These are phyloP conservation scores for Candida insectorum DNA, from an alignment of 805 yeast genomes.

Conservation along the genomic window DNA sequence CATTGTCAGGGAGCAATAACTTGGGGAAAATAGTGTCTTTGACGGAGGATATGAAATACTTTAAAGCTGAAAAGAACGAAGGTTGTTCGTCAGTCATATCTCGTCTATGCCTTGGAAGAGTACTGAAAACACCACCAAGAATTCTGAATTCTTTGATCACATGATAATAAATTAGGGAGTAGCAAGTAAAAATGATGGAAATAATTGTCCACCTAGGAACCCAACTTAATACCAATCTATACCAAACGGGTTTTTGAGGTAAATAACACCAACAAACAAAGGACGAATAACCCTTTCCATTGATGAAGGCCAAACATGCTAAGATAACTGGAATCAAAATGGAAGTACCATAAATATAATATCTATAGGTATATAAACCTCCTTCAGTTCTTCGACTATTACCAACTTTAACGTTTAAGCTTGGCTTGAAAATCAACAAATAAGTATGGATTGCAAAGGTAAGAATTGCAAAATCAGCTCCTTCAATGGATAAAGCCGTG, in stretches of 20 bases:
- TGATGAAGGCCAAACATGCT: constrained; percentile 70
- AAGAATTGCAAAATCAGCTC: constrained; percentile 80
- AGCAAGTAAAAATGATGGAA: constrained; percentile 58
- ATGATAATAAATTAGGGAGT: constrained; percentile 67
- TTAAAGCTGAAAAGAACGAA: constrained; percentile 31
- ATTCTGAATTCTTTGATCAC: constrained; percentile 60
- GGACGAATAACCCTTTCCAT: constrained; percentile 53
- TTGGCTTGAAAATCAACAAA: constrained; percentile 65
- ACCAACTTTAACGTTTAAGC: constrained; percentile 40
- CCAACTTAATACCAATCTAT: constrained; percentile 73
- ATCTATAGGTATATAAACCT: constrained; percentile 62
- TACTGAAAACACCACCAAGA: constrained; percentile 46
- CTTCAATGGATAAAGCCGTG: constrained; percentile 77
- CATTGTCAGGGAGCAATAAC: constrained; percentile 24
- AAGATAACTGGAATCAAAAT: constrained; percentile 61
- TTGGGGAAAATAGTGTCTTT: constrained; percentile 24
- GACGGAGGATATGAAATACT: constrained; percentile 22
- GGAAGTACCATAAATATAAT: constrained; percentile 55
- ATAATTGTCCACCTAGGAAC: constrained; percentile 72
- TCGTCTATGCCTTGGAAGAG: constrained; percentile 13
- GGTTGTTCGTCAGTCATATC: constrained; percentile 19
- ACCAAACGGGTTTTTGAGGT: constrained; percentile 72
- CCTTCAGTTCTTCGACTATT: constrained; percentile 49
- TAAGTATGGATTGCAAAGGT: constrained; percentile 83
- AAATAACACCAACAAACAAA: constrained; percentile 76